phyloP scores from a whole-genome alignment of 1,139 yeast species.

The Debaryomyces nepalensis region DNA sequence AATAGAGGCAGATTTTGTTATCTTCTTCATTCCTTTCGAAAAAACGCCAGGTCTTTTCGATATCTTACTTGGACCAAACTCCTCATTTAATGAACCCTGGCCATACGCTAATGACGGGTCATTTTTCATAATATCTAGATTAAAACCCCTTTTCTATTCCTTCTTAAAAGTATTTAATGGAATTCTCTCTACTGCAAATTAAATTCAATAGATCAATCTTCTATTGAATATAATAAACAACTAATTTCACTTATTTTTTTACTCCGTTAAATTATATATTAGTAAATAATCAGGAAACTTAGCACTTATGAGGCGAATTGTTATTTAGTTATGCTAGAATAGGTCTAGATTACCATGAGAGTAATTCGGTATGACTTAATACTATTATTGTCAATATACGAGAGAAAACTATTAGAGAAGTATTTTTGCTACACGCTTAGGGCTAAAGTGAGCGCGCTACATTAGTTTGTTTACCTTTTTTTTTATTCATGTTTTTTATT shows the following conservation, averaged over 20 bases:
- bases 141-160: too few relatives aligned
- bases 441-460: constrained; percentile 9
- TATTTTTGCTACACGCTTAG: background rate
- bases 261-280: background rate
- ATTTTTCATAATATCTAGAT: constrained; percentile 6
- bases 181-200: too few relatives aligned
- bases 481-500: background rate
- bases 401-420: constrained; percentile 1
- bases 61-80: background rate
- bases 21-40: constrained; percentile 27
- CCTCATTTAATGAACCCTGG: background rate
- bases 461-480: constrained; percentile 8
- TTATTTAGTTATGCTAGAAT: background rate
- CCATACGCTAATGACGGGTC: constrained; percentile 1
- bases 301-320: too few relatives aligned
- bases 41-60: constrained; percentile 24
- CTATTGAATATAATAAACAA: too few relatives aligned
- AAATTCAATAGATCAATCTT: too few relatives aligned
- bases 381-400: background rate
- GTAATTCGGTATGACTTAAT: background rate
- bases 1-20: constrained; percentile 27
- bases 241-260: background rate
- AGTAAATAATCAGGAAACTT: background rate
- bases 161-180: too few relatives aligned
- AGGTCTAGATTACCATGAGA: background rate